Percentiles rank a stretch among this genome's conserved stretches.
Evolutionary conservation across 495 filamentous ascomycete genomes (phyloP).

Genomic region (Elaphomyces granulatus): DNA sequence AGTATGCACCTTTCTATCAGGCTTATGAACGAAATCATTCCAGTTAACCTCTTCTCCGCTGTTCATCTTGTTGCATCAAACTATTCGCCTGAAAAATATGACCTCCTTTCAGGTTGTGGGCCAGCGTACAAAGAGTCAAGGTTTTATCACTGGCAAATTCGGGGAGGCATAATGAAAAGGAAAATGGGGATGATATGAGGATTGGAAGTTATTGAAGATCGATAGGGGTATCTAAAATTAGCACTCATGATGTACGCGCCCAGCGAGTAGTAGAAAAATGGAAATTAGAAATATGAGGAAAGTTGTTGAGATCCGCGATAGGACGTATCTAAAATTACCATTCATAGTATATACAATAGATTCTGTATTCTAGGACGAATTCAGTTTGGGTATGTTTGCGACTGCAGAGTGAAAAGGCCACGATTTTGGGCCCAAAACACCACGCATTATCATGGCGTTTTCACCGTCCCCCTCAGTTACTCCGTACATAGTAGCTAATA

Average conservation of each 20-base stretch:
- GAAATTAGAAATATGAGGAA: neutral
- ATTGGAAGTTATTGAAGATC: neutral
- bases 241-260: slow-evolving; percentile 2
- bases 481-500: no score
- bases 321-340: no score
- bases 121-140: no score
- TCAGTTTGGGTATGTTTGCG: neutral
- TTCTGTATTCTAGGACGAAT: slow-evolving; percentile 3
- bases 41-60: neutral
- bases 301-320: no score
- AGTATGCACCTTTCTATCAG: slow-evolving; percentile 3
- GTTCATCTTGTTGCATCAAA: neutral
- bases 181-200: neutral
- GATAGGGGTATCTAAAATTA: neutral
- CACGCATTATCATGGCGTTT: slow-evolving; percentile 6
- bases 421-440: slow-evolving; percentile 3
- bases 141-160: no score
- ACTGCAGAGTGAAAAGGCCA: slow-evolving; percentile 7
- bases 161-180: neutral
- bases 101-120: no score
- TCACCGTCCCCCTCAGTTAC: no score
- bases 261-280: neutral
- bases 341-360: no score
- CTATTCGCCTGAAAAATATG: slow-evolving; percentile 1
- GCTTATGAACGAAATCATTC: slow-evolving; percentile 6